phyloP scores from a whole-genome alignment of 2,329 filamentous ascomycete species.

The Scopulariopsis brevicaulis region DNA sequence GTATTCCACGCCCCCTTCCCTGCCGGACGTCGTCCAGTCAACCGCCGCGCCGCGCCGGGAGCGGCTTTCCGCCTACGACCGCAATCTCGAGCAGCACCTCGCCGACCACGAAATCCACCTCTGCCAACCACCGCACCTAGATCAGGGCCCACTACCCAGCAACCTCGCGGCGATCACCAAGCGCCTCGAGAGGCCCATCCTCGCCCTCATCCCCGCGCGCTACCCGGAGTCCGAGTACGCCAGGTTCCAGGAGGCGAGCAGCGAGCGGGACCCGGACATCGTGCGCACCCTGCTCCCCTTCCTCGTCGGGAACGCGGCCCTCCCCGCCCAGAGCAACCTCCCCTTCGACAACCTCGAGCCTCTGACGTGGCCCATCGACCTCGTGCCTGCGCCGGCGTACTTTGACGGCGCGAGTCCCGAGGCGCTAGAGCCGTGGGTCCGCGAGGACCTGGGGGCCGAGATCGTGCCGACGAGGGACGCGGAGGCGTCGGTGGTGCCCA shows the following conservation, averaged over 20 bases:
- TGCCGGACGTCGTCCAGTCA: background rate
- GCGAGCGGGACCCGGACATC: background rate
- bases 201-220: background rate
- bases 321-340: slow-evolving; percentile 7
- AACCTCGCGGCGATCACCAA: slow-evolving; percentile 10
- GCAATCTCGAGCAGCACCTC: background rate
- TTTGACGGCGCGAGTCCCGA: slow-evolving; percentile 17
- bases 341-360: slow-evolving; percentile 21
- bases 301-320: background rate
- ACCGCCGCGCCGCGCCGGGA: background rate
- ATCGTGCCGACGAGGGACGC: slow-evolving; percentile 18
- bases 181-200: slow-evolving; percentile 11
- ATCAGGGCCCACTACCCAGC: slow-evolving; percentile 1
- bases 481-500: slow-evolving; percentile 21
- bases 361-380: slow-evolving; percentile 19
- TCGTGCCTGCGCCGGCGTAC: slow-evolving; percentile 17
- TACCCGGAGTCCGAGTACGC: background rate
- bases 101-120: background rate
- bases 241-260: background rate
- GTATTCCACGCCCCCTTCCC: background rate
- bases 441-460: slow-evolving; percentile 11
- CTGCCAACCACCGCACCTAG: too few relatives aligned
- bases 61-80: background rate
- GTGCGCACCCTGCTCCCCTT: background rate
- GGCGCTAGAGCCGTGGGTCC: slow-evolving; percentile 13